phyloP scores from a whole-genome alignment of 805 yeast species.

The Lachancea kluyveri region DNA sequence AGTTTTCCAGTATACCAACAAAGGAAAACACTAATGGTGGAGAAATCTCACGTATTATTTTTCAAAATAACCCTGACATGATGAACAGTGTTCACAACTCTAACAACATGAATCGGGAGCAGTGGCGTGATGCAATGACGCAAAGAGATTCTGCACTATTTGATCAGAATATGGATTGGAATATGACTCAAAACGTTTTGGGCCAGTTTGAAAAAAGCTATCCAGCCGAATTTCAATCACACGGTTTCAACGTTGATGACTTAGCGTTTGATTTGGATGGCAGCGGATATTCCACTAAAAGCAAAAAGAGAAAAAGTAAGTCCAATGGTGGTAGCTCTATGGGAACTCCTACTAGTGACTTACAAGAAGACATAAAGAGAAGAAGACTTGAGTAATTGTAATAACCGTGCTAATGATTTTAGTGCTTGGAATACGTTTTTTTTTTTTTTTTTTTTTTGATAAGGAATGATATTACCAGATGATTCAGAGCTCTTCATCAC shows the following conservation, averaged over 20 bases:
- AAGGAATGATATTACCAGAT: no score
- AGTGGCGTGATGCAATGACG: constrained; percentile 19
- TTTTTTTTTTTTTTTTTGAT: no score
- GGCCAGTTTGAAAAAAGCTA: constrained; percentile 29
- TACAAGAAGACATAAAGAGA: constrained; percentile 25
- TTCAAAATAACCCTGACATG: constrained; percentile 32
- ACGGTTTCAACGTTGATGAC: constrained; percentile 29
- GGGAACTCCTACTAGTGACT: constrained; percentile 31
- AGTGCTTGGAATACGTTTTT: no score
- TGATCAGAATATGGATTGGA: constrained; percentile 27
- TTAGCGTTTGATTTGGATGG: constrained; percentile 33
- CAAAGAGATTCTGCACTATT: constrained; percentile 25
- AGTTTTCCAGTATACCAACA: constrained; percentile 54
- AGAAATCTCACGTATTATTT: constrained; percentile 28
- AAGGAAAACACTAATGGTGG: constrained; percentile 34
- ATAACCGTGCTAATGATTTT: no score
- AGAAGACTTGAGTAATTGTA: constrained; percentile 31
- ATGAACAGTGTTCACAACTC: constrained; percentile 20
- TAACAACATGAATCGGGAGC: constrained; percentile 22
- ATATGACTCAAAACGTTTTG: constrained; percentile 24
- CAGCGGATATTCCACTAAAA: constrained; percentile 22
- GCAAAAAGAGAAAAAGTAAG: constrained; percentile 26
- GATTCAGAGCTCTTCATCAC: no score
- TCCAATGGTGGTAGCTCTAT: constrained; percentile 31
- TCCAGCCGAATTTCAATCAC: constrained; percentile 26